Evolutionary conservation across 495 filamentous ascomycete genomes (phyloP), one percentile per base, ranked within the genome.

Genomic region (Annulohypoxylon moriforme): DNA sequence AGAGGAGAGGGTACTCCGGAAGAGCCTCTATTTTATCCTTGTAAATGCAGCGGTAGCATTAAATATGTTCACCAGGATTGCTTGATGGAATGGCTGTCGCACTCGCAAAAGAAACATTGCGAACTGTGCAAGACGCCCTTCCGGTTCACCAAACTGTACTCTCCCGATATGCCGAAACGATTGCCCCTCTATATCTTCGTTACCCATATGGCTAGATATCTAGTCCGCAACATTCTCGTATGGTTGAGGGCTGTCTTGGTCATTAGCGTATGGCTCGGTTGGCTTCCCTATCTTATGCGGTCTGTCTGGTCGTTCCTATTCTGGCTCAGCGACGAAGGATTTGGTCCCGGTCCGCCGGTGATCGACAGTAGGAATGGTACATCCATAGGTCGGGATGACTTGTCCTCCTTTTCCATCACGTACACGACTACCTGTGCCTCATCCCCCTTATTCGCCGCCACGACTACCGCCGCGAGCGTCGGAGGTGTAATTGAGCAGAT

Each of bases 71-170:
- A 99, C 81, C 96, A 99, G 79, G 91, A 94, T 72, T 99, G 96
- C 78, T 82, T 99, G 77, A 96, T 98, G 88, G 94, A 98, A 82
- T 99, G 96, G 96, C 83, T 99, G 18, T 92, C 93, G 24, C 96
- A 99, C 78, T 97, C 94, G 1, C 94, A 98, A 78, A 98, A 98
- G 88, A 98, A 98, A 79, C 91, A 98, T 85, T 99, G 96, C 83
- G 96, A 99, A 84, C 89, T 99, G 14, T 99, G 96, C 89, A 98
- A 98, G 80, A 99, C 96, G 20, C 89, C 93, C 0, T 99, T 98
- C 78, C 91, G 92, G 38, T 99, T 99, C 80, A 99, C 96, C 22
- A 98, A 99, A 76, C 87, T 99, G 8, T 99, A 99, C 83, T 87
- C 93, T 67, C 93, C 93, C 8, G 84, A 94, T 68, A 99, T 98